Base-by-base conservation (phyloP, 306 rosid species). In the Medicago arabica region DNA sequence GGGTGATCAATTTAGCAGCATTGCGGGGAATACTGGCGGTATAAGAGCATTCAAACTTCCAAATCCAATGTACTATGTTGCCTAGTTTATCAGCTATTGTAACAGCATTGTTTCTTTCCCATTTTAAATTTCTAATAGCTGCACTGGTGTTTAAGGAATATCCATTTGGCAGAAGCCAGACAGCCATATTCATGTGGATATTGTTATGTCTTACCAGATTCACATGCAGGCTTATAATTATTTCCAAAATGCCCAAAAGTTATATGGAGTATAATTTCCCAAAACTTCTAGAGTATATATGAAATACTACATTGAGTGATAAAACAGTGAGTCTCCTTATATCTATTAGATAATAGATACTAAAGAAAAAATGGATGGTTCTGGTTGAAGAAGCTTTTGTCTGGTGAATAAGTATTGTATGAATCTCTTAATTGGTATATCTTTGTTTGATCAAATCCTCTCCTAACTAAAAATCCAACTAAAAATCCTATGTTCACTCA, bases 61-160 rank as follows among this genome's bases (percentile, higher is more conserved):
- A 70, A 81, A 81, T 64, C 85, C 85, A 44, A 81, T 76, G 74
- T 76, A 81, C 85, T 76, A 81, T 71, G 74, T 76, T 63, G 81
- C 85, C 57, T 81, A 55, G 66, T 34, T 39, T 49, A 10, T 67
- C 50, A 67, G 38, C 36, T 67, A 28, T 7, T 25, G 74, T 76
- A 43, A 55, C 21, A 54, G 6, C 47, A 41, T 41, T 67, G 5
- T 18, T 67, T 67, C 46, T 41, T 64, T 43, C n/a, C 14, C 79
- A 75, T 53, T 66, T 21, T 16, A 9, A 53, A 40, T 16, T 51
- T 39, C 17, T 66, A 10, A 6, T 5, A 53, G 63, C 4, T 39
- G 44, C 40, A 65, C 14, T 9, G 17, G 36, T 66, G 59, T 40
- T 43, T 74, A 16, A 43, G 47, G 60, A 74, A n/a, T 44, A 41